Evolutionary conservation across 805 yeast species (phyloP).

Genomic region (Candida silvicultrix): DNA sequence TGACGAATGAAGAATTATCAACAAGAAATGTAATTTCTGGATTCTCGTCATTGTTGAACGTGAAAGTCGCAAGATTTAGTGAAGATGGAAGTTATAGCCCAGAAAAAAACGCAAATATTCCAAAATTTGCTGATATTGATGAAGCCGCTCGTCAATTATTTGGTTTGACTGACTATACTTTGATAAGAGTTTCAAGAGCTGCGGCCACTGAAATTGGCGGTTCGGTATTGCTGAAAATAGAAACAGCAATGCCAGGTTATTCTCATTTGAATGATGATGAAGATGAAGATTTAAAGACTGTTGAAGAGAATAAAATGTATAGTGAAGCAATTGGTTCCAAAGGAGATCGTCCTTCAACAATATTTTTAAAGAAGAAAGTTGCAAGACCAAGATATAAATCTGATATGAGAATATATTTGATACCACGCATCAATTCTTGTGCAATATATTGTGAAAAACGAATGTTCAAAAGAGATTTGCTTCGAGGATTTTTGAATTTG

Average conservation of each 20-base stretch:
- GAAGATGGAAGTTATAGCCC: constrained; percentile 30
- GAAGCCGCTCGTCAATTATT: constrained; percentile 40
- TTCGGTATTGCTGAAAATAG: constrained; percentile 44
- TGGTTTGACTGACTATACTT: constrained; percentile 33
- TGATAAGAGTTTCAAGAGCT: constrained; percentile 48
- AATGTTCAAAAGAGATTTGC: constrained; percentile 45
- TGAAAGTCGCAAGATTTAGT: constrained; percentile 13
- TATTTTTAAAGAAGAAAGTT: constrained; percentile 48
- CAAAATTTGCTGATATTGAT: constrained; percentile 34
- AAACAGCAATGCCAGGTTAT: constrained; percentile 51
- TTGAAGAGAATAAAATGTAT: constrained; percentile 13
- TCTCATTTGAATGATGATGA: constrained; percentile 43
- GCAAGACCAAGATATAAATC: constrained; percentile 60
- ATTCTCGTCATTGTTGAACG: constrained; percentile 16
- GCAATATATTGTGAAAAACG: constrained; percentile 42
- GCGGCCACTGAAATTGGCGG: constrained; percentile 48
- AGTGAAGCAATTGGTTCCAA: constrained; percentile 19
- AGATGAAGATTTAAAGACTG: constrained; percentile 16
- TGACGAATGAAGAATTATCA: constrained; percentile 17
- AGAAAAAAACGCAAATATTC: constrained; percentile 22
- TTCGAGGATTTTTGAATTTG: constrained; percentile 41
- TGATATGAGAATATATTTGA: constrained; percentile 54
- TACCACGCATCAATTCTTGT: constrained; percentile 35
- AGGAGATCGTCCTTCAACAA: constrained; percentile 39
- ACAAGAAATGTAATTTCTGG: constrained; percentile 16